Evolutionary conservation across 768 basidiomycete genomes (phyloP).

Genomic region (Pulveroboletus sp.): DNA sequence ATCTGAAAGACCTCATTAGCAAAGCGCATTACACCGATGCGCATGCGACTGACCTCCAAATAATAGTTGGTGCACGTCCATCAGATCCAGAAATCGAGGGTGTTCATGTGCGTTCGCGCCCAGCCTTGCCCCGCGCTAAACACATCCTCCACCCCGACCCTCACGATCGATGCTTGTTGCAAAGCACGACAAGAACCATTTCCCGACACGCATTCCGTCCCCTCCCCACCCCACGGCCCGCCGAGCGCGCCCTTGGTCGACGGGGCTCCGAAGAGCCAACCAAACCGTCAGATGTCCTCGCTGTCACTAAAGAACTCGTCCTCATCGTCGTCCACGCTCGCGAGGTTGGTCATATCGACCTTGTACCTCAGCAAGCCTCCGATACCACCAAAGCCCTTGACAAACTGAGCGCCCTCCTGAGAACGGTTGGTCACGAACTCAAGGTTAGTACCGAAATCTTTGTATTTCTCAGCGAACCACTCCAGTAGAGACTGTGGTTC

Average conservation of each 20-base stretch:
- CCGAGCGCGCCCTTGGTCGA: constrained; percentile 60
- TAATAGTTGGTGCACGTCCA: constrained; percentile 11
- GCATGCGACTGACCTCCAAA: constrained; percentile 18
- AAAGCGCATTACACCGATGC: background rate
- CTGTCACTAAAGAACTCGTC: constrained; percentile 80
- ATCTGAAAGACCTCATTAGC: constrained; percentile 10
- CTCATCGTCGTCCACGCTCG: constrained; percentile 67
- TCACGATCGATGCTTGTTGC: constrained; percentile 1
- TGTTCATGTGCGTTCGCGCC: constrained; percentile 5
- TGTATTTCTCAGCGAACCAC: constrained; percentile 99
- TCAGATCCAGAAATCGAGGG: constrained; percentile 9
- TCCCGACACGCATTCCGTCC: constrained; percentile 2
- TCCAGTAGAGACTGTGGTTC: constrained; percentile 90
- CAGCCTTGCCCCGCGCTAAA: constrained; percentile 8
- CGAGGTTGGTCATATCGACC: constrained; percentile 87
- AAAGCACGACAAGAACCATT: constrained; percentile 2
- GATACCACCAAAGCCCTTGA: constrained; percentile 98
- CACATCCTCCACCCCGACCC: constrained; percentile 2
- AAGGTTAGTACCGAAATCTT: constrained; percentile 92
- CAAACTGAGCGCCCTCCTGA: constrained; percentile 96
- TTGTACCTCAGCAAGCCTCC: constrained; percentile 96
- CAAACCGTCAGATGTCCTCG: constrained; percentile 79
- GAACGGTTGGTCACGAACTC: constrained; percentile 96
- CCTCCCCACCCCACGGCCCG: constrained; percentile 44
- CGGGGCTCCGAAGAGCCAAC: constrained; percentile 84